Conservation (phyloP, 2,329 filamentous ascomycete genomes). For the Aureobasidium sp. region DNA sequence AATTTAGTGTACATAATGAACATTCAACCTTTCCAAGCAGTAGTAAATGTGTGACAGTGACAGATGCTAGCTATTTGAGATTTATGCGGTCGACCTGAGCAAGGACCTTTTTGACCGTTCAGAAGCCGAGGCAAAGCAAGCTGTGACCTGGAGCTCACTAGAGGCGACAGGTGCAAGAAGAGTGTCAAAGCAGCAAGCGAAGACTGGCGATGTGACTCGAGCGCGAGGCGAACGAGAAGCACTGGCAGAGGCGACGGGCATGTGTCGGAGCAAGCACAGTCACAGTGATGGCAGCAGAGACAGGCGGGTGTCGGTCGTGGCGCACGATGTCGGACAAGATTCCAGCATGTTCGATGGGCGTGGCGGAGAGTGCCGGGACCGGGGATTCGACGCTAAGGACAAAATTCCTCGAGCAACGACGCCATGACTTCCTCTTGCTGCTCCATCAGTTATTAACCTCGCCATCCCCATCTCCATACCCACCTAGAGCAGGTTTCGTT, state of each 20-base stretch:
- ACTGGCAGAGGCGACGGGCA: slow-evolving; percentile 8
- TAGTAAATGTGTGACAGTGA: background rate
- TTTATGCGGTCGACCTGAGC: background rate
- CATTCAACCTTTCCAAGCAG: background rate
- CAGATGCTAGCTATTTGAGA: background rate
- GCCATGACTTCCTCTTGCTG: slow-evolving; percentile 13
- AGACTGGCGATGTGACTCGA: background rate
- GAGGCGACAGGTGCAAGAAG: too few relatives aligned
- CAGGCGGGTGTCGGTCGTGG: too few relatives aligned
- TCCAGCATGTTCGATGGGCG: slow-evolving; percentile 12
- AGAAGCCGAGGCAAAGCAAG: background rate
- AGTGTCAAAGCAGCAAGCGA: background rate
- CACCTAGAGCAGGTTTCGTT: slow-evolving; percentile 1
- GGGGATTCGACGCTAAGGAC: slow-evolving; percentile 9
- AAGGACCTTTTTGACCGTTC: background rate
- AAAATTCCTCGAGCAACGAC: slow-evolving; percentile 14
- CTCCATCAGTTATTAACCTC: slow-evolving; percentile 12
- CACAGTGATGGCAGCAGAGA: background rate
- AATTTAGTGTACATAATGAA: background rate
- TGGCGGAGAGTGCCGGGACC: slow-evolving; percentile 3
- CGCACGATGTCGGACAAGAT: background rate
- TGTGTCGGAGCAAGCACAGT: background rate
- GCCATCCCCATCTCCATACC: slow-evolving; percentile 6
- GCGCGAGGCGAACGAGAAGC: background rate
- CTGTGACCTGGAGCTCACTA: background rate